Evolutionary conservation across 805 yeast genomes (phyloP), one percentile per base, ranked within the genome.

Genomic region (Candida maesae): DNA sequence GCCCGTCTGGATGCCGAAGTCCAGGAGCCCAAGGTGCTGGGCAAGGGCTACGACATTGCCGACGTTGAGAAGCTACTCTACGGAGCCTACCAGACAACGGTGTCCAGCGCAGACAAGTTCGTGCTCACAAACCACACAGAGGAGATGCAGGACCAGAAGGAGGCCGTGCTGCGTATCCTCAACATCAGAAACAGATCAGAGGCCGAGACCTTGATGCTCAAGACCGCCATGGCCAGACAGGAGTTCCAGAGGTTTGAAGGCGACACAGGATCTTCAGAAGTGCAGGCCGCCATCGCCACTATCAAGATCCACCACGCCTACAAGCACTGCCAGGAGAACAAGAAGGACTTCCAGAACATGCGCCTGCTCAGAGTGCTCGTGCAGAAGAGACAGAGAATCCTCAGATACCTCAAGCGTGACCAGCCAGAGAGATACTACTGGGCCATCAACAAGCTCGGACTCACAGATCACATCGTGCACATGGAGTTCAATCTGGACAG

Each of bases 241-340:
- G 97, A 91, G 65, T 90, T 91, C 63, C 80, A 78, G 52, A 73
- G 95, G 55, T 72, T 74, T 49, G 88, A 81, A 34, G 96, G 95
- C 39, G 98, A 93, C 61, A 86, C 96, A 1, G 97, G 95, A 3
- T 86, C 96, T 2, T 79, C 95, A 39, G 98, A 91, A 65, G 96
- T 90, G 19, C 97, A 90, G 64, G 96, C 98, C 2, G 98, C 97
- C 3, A 74, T 86, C 20, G 67, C 82, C 67, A 88, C 98, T 0
- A 81, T 87, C 36, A 77, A 78, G 55, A 87, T 93, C 52, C 85
- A 83, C 51, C 80, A 77, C 49, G 69, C 86, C 47, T 86, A 86
- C 68, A 74, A 77, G 33, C 96, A 90, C 58, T 73, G 84, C 41
- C 70, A 73, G 49, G 71, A 76, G 37, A 71, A 80, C 58, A 81